A percentile compares a stretch with the other conserved stretches of the same genome.
These are phyloP conservation scores for Fistulinella cinereoalba DNA, from an alignment of 1,284 basidiomycete species.

Conservation along the genomic window DNA sequence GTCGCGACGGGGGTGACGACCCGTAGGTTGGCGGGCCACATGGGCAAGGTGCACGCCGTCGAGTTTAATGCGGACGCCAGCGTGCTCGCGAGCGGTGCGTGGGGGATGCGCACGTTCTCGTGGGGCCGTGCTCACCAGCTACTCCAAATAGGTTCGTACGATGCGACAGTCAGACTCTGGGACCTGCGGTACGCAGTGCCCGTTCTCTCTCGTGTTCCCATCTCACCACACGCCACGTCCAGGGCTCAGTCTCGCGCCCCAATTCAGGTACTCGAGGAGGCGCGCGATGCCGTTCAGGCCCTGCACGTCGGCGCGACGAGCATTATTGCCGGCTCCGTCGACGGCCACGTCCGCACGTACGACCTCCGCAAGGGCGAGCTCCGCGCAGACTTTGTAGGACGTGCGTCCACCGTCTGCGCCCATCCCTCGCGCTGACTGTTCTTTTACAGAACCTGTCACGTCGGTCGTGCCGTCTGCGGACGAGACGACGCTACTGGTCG, in stretches of 20 bases:
- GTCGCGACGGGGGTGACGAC: constrained; percentile 84
- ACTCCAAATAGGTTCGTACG: constrained; percentile 67
- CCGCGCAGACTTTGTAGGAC: constrained; percentile 84
- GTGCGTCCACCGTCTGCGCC: constrained; percentile 40
- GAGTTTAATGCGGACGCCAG: constrained; percentile 87
- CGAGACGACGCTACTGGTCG: constrained; percentile 74
- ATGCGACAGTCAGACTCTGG: constrained; percentile 86
- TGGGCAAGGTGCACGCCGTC: constrained; percentile 87
- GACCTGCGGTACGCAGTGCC: constrained; percentile 63
- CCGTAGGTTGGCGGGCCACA: constrained; percentile 81
- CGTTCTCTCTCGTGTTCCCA: not conserved
- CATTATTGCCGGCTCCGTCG: constrained; percentile 83
- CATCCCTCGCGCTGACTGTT: not conserved
- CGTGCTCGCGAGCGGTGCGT: constrained; percentile 78
- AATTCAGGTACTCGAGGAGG: constrained; percentile 90
- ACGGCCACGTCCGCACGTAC: constrained; percentile 89
- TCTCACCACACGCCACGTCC: too few relatives aligned
- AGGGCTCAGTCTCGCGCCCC: constrained; percentile 79
- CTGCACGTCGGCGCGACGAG: constrained; percentile 62
- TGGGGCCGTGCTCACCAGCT: not conserved
- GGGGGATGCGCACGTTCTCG: not conserved
- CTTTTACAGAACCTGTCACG: constrained; percentile 72
- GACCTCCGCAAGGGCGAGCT: constrained; percentile 92
- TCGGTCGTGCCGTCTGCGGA: constrained; percentile 76
- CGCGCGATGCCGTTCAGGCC: constrained; percentile 85